These are phyloP conservation scores for Lichtheimia hyalospora DNA, from an alignment of 371 early-diverging fungal genomes.

Conservation along the genomic window DNA sequence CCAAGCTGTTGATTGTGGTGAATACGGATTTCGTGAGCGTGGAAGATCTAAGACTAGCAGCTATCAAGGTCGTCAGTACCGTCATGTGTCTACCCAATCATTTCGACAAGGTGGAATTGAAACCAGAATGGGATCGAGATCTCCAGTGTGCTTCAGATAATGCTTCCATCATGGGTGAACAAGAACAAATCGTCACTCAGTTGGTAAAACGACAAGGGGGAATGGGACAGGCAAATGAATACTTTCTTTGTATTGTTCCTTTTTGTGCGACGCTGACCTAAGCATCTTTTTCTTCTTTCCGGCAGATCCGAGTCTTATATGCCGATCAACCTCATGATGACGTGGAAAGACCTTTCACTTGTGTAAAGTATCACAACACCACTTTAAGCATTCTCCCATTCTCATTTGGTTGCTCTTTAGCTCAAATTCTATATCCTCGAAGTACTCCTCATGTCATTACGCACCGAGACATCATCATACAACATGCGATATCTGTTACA, in stretches of 20 bases:
- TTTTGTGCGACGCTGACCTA: too few species aligned
- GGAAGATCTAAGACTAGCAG: constrained; percentile 68
- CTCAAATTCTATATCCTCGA: constrained; percentile 73
- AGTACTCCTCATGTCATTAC: constrained; percentile 64
- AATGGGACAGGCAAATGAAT: background rate
- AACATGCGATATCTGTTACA: constrained; percentile 72
- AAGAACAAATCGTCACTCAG: constrained; percentile 57
- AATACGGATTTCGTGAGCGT: constrained; percentile 38
- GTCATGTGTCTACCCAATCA: constrained; percentile 76
- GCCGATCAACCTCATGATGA: constrained; percentile 36
- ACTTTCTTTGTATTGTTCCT: background rate
- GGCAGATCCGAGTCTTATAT: constrained; percentile 59
- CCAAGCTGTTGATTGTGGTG: constrained; percentile 43
- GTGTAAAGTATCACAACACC: constrained; percentile 17
- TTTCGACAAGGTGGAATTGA: constrained; percentile 62
- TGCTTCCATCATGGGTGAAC: constrained; percentile 43
- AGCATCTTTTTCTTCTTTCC: too few species aligned
- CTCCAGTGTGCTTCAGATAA: constrained; percentile 46
- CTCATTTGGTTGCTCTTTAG: constrained; percentile 23
- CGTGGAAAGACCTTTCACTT: constrained; percentile 39
- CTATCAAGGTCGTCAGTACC: constrained; percentile 64
- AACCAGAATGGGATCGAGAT: constrained; percentile 53
- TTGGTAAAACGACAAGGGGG: constrained; percentile 31
- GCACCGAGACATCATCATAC: constrained; percentile 65
- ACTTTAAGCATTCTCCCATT: background rate